A percentile compares a stretch with the other conserved stretches of the same genome.
These are phyloP conservation scores for Roridomyces roridus DNA, from an alignment of 768 basidiomycete species.

Conservation along the genomic window DNA sequence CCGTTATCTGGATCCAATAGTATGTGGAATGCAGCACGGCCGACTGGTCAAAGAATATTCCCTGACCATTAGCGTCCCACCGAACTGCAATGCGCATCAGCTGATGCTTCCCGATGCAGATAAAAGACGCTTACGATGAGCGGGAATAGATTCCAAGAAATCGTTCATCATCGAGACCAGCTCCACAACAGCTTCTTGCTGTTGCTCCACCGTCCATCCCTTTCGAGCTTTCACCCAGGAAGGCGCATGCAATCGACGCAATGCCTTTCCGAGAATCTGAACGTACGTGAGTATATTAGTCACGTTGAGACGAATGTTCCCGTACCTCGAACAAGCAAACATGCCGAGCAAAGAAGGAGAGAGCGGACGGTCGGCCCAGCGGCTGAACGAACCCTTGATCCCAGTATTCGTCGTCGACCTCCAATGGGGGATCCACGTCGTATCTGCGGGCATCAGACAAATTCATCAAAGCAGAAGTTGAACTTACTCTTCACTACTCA, in stretches of 20 bases:
- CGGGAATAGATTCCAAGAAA: constrained; percentile 68
- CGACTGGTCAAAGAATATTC: constrained; percentile 44
- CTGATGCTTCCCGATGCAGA: no score
- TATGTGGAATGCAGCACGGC: constrained; percentile 43
- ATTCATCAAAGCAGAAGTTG: background rate
- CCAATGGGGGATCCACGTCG: constrained; percentile 68
- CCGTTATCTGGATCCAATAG: constrained; percentile 45
- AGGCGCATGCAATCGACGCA: constrained; percentile 59
- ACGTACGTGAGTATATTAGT: background rate
- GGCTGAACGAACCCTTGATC: constrained; percentile 67
- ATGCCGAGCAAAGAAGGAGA: constrained; percentile 56
- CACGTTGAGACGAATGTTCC: background rate
- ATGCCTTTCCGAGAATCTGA: constrained; percentile 59
- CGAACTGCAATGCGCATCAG: no score
- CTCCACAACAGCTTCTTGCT: constrained; percentile 59
- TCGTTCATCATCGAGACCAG: constrained; percentile 64
- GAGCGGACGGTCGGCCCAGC: constrained; percentile 53
- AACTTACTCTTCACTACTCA: constrained; percentile 74
- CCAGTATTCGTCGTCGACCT: constrained; percentile 57
- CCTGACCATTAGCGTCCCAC: background rate
- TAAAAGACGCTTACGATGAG: constrained; percentile 47
- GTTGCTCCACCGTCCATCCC: constrained; percentile 58
- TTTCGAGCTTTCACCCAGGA: constrained; percentile 44
- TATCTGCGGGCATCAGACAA: no score
- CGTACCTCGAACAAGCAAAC: constrained; percentile 55